Evolutionary conservation across 1,284 basidiomycete species (phyloP), one percentile per base, ranked within the genome.

Genomic region (Ceratobasidium sp.): DNA sequence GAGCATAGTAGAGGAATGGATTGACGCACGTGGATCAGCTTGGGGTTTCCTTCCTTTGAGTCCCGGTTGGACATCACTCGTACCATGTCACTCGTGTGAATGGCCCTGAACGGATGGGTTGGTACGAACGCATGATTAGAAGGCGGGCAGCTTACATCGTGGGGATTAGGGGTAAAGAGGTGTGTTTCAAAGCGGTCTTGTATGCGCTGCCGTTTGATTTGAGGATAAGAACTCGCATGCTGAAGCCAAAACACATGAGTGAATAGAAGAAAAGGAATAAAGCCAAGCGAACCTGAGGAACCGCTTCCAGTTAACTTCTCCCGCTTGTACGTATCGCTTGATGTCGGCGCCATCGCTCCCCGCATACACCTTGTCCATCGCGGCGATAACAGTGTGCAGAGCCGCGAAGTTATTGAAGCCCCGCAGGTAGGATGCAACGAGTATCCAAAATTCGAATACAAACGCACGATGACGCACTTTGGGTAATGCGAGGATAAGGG

Each of bases 31-130:
- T 94, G 92, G 61, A 94, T 92, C 82, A 90, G 90, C 42, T 81
- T 84, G 3, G 88, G 84, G 80, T 92, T 89, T n/a, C 87, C 85
- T 17, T 88, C 84, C 79, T 89, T 88, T 78, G 87, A 85, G 80
- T 94, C 92, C 7, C 86, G 85, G 78, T 94, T 94, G 84, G 93
- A 92, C 77, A 94, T 89, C 6, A 92, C 90, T 77, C 89, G 89
- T 69, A 93, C 91, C 54, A 94, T 86, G 82, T 94, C 92, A 35
- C 90, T 92, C 81, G 93, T 89, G 78, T 94, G 93, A 26, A 94
- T 91, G 82, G 94, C 92, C 83, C 93, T 94, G 80, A 26, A 76
- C n/a, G n/a, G 58, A 79, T 53, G 77, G 69, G 75, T 39, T 26
- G 39, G 17, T 31, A 39, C 31, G 39, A 33, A 60, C n/a, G n/a